Base-by-base conservation (phyloP, 2,329 filamentous ascomycete genomes). In the Ophiostoma sp. region DNA sequence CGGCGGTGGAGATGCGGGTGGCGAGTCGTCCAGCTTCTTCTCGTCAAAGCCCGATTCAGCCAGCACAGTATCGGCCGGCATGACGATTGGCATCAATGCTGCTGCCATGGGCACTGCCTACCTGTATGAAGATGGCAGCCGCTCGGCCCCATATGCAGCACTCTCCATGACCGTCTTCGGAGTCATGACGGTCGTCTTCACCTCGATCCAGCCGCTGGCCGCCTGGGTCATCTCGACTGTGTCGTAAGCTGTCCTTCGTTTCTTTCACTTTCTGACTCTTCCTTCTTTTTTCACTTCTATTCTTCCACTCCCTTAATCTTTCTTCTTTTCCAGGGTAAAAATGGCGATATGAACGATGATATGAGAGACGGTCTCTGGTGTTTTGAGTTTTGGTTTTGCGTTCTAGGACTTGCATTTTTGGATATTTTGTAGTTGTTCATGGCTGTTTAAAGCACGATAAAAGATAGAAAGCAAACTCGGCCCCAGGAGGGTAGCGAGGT, bases 91-190 rank as follows among this genome's bases (percentile, higher is more conserved):
- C 3, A 81, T 86, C 76, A 87, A 87, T 71, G 83, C 83, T 0
- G 84, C 84, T 0, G 85, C 85, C 3, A 85, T 87, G 83, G 85
- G 85, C 2, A 84, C 85, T 0, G 80, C 84, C 0, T 83, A 85
- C 69, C 77, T 87, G 14, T 85, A 86, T 68, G 83, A 86, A 74
- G 79, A 79, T 7, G 78, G 78, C 67, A 85, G 81, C 71, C 79
- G 78, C 0, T 82, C 84, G 3, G 83, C 83, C 2, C 83, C 84
- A 0, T 86, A 86, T 71, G 82, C 84, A 2, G 83, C 82, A 1
- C 75, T 87, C 16, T 80, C 84, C 1, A 86, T 86, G 85, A 85
- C 84, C 6, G 76, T 84, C 5, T 84, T 86, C 72, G 84, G 85
- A 0, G 78, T 84, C 52, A 81, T 82, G 76, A 85, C 83, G 0